Evolutionary conservation across 345 rosid genomes (phyloP).

Genomic region (Raphanus raphanistrum): DNA sequence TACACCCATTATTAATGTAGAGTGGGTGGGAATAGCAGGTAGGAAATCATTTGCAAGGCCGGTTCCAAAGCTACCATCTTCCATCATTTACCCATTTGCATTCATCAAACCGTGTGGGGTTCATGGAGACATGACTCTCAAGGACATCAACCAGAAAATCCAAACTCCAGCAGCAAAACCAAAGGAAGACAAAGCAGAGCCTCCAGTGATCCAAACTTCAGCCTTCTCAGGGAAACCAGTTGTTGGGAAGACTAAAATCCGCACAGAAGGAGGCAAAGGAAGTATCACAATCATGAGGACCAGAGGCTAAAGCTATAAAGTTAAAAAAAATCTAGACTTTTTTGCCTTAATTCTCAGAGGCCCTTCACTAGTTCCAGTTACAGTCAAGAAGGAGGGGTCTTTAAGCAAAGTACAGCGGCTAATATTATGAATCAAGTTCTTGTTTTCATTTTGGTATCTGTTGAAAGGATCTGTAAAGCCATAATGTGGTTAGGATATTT

Average conservation of each 20-base stretch:
- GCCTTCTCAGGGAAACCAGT: slow-evolving; percentile 99
- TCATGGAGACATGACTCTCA: slow-evolving; percentile 86
- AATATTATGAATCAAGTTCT: slow-evolving; percentile 17
- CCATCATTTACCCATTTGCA: slow-evolving; percentile 85
- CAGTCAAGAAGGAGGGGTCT: slow-evolving; percentile 19
- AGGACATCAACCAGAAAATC: slow-evolving; percentile 90
- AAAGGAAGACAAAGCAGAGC: slow-evolving; percentile 56
- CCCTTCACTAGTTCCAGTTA: slow-evolving; percentile 25
- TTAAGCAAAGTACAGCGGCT: slow-evolving; percentile 31
- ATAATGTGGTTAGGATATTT: slow-evolving; percentile 18
- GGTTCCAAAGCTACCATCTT: slow-evolving; percentile 70
- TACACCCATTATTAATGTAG: neutral
- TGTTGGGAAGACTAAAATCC: slow-evolving; percentile 93
- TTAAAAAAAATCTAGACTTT: neutral
- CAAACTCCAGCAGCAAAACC: slow-evolving; percentile 64
- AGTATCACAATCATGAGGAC: slow-evolving; percentile 98
- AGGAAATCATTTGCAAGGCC: slow-evolving; percentile 63
- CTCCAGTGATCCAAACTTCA: slow-evolving; percentile 69
- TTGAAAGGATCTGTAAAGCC: slow-evolving; percentile 15
- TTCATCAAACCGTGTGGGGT: slow-evolving; percentile 90
- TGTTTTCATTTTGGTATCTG: slow-evolving; percentile 25
- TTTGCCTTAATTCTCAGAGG: slow-evolving; percentile 36
- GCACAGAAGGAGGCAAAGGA: slow-evolving; percentile 97
- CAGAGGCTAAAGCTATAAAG: slow-evolving; percentile 51
- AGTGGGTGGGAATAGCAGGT: slow-evolving; percentile 46